A percentile compares a stretch with the other conserved stretches of the same genome.
These are phyloP conservation scores for Rhizoctonia solani DNA, from an alignment of 1,284 basidiomycete species.

Conservation along the genomic window DNA sequence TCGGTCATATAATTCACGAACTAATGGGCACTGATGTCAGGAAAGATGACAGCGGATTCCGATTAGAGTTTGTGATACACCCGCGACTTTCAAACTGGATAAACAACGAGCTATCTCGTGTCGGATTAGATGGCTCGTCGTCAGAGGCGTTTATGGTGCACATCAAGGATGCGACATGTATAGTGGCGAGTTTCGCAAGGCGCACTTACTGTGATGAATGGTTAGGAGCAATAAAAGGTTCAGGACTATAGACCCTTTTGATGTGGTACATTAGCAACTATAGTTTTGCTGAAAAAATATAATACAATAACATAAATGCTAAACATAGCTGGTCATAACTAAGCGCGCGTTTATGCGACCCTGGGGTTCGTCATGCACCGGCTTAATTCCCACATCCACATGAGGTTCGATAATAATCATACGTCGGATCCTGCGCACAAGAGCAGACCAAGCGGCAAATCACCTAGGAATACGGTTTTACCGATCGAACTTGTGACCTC, in stretches of 20 bases:
- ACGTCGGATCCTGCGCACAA: not conserved
- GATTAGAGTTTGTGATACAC: not conserved
- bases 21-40: not conserved
- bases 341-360: not conserved
- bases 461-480: not conserved
- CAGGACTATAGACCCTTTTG: no score
- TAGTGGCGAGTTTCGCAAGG: not conserved
- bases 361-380: not conserved
- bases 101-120: not conserved
- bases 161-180: no score
- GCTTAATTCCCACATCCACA: not conserved
- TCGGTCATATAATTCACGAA: not conserved
- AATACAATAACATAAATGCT: not conserved
- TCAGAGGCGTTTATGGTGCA: not conserved
- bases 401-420: not conserved
- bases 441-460: not conserved
- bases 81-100: not conserved
- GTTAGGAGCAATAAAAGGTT: not conserved
- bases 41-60: not conserved
- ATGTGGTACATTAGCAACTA: not conserved
- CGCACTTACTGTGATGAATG: not conserved
- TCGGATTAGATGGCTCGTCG: not conserved
- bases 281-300: not conserved
- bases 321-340: not conserved
- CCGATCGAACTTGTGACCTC: not conserved